These are phyloP conservation scores for Russula sp. DNA, from an alignment of 768 basidiomycete species.

Conservation along the genomic window DNA sequence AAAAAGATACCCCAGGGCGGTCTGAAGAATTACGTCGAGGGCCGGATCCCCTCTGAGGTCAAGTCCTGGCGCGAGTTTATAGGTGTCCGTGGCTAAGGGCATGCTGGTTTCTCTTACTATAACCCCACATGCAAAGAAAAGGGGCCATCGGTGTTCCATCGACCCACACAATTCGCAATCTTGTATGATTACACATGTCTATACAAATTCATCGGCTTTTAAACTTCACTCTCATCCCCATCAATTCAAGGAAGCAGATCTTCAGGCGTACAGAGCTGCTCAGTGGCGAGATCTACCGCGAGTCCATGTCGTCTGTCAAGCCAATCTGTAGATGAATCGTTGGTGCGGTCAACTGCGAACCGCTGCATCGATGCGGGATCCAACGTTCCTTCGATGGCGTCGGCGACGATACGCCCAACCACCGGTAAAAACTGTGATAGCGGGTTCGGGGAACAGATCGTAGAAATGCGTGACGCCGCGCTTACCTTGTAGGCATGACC, in stretches of 20 bases:
- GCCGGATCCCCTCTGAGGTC: conserved; percentile 86
- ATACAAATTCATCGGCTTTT: neutral
- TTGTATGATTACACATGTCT: conserved; percentile 10
- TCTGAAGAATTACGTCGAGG: conserved; percentile 74
- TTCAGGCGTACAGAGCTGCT: conserved; percentile 15
- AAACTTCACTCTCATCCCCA: conserved; percentile 13
- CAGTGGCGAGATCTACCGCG: conserved; percentile 1
- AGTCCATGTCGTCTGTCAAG: conserved; percentile 33
- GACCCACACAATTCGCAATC: neutral
- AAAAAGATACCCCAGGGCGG: conserved; percentile 80
- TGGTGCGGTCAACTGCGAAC: conserved; percentile 57
- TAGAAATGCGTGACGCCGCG: neutral
- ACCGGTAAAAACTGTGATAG: conserved; percentile 72
- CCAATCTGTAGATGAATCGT: conserved; percentile 27
- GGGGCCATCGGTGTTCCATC: neutral
- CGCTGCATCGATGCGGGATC: conserved; percentile 44
- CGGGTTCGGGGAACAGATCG: neutral
- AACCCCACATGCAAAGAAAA: neutral
- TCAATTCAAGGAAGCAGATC: conserved; percentile 23
- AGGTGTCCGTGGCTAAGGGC: conserved; percentile 53
- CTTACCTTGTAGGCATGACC: conserved; percentile 83
- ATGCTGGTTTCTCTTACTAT: neutral
- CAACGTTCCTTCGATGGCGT: conserved; percentile 61
- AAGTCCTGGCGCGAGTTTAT: conserved; percentile 89
- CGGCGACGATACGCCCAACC: conserved; percentile 70